These are phyloP conservation scores for Penicillium herquei DNA, from an alignment of 495 filamentous ascomycete species.

Conservation along the genomic window DNA sequence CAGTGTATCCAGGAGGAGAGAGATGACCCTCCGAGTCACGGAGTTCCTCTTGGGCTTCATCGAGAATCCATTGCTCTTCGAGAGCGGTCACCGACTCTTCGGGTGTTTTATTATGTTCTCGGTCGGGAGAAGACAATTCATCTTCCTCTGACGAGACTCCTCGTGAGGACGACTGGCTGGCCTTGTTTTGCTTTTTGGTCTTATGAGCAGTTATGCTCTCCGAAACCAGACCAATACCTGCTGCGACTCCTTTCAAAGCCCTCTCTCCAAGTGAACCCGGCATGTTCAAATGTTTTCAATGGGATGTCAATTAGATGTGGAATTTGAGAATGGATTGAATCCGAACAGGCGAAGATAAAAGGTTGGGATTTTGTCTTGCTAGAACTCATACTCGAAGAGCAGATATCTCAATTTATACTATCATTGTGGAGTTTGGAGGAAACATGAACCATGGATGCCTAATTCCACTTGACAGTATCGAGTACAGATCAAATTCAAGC, in stretches of 20 bases:
- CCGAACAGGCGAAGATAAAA: too few species aligned
- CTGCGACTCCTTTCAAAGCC: slow-evolving; percentile 2
- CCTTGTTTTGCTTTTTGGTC: background rate
- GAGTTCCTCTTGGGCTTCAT: slow-evolving; percentile 45
- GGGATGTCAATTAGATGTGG: background rate
- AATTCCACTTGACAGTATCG: too few species aligned
- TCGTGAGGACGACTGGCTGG: background rate
- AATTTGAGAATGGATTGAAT: background rate
- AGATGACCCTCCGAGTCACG: background rate
- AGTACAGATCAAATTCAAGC: too few species aligned
- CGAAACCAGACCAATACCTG: slow-evolving; percentile 1
- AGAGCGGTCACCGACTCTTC: slow-evolving; percentile 13
- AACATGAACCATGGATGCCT: too few species aligned
- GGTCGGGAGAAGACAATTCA: background rate
- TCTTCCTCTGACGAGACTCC: background rate
- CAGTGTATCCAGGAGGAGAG: background rate
- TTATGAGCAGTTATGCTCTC: slow-evolving; percentile 4
- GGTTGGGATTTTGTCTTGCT: too few species aligned
- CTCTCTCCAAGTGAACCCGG: background rate
- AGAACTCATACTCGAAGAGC: too few species aligned
- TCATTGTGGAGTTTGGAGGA: too few species aligned
- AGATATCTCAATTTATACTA: too few species aligned
- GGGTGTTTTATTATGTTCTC: background rate
- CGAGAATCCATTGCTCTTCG: slow-evolving; percentile 51
- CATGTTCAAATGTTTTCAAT: too few species aligned